Evolutionary conservation across 2,329 filamentous ascomycete genomes (phyloP).

Genomic region (Dactylonectria macrodidyma): DNA sequence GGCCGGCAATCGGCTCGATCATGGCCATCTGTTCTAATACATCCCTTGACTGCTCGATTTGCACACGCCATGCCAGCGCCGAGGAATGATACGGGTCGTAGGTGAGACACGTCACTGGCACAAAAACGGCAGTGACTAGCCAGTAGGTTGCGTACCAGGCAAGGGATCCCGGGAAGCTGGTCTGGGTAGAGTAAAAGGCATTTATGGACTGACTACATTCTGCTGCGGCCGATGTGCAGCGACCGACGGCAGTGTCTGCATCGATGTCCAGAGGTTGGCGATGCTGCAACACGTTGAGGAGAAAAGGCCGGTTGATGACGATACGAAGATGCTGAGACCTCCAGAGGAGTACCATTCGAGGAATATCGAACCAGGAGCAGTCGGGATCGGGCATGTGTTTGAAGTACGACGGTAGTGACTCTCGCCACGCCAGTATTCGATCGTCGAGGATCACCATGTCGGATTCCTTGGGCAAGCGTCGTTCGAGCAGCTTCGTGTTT

Average conservation of each 20-base stretch:
- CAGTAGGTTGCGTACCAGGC: slow-evolving; percentile 40
- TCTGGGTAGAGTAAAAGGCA: slow-evolving; percentile 20
- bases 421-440: slow-evolving; percentile 30
- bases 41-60: too few relatives aligned
- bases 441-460: slow-evolving; percentile 24
- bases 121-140: slow-evolving; percentile 36
- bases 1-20: too few relatives aligned
- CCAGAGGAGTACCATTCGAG: slow-evolving; percentile 35
- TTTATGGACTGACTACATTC: slow-evolving; percentile 32
- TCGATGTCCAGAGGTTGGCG: slow-evolving; percentile 10
- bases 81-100: slow-evolving; percentile 32
- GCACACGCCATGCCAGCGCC: slow-evolving; percentile 21
- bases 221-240: slow-evolving; percentile 29
- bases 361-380: slow-evolving; percentile 27
- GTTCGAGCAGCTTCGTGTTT: slow-evolving; percentile 35
- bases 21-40: too few relatives aligned
- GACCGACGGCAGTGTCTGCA: slow-evolving; percentile 13
- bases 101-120: slow-evolving; percentile 35
- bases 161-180: slow-evolving; percentile 21
- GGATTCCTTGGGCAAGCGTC: too few relatives aligned
- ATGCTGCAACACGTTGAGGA: slow-evolving; percentile 26
- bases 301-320: slow-evolving; percentile 31
- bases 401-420: slow-evolving; percentile 25
- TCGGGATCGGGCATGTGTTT: slow-evolving; percentile 9
- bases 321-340: slow-evolving; percentile 36